These are phyloP conservation scores for Termitomyces sp. DNA, from an alignment of 768 basidiomycete genomes.

Conservation along the genomic window DNA sequence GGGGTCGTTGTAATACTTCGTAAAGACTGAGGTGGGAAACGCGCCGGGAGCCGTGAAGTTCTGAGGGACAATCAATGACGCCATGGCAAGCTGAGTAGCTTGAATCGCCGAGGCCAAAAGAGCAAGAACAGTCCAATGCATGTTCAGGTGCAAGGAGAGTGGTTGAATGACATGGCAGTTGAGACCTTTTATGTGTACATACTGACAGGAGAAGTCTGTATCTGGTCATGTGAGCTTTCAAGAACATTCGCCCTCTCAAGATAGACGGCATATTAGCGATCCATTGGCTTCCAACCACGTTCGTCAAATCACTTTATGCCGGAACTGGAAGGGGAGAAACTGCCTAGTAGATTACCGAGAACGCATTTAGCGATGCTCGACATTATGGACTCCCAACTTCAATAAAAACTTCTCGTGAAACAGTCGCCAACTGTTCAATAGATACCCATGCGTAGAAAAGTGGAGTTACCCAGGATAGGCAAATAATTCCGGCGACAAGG, in stretches of 20 bases:
- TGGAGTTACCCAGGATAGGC: too few species aligned
- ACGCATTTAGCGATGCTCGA: not conserved
- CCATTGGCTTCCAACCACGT: not conserved
- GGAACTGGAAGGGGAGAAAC: not conserved
- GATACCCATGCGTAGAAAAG: too few species aligned
- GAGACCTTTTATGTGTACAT: not conserved
- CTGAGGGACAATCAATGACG: conserved; percentile 26
- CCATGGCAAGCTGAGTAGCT: conserved; percentile 1
- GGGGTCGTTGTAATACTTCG: conserved; percentile 66
- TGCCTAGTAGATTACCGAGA: not conserved
- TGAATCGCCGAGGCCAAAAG: conserved; percentile 4
- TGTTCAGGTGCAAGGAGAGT: not conserved
- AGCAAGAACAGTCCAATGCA: conserved; percentile 1
- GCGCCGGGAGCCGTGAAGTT: conserved; percentile 54
- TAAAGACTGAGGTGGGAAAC: conserved; percentile 62
- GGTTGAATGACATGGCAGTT: not conserved
- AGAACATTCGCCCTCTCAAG: not conserved
- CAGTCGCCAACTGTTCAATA: too few species aligned
- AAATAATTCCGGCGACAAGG: not conserved
- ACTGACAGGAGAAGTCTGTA: not conserved
- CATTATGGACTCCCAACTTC: too few species aligned
- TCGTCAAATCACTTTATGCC: not conserved
- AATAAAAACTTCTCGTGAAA: not conserved
- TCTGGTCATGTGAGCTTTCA: not conserved
- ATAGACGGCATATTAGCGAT: not conserved